phyloP scores from a whole-genome alignment of 495 filamentous ascomycete genomes.

The Tuber melanosporum region DNA sequence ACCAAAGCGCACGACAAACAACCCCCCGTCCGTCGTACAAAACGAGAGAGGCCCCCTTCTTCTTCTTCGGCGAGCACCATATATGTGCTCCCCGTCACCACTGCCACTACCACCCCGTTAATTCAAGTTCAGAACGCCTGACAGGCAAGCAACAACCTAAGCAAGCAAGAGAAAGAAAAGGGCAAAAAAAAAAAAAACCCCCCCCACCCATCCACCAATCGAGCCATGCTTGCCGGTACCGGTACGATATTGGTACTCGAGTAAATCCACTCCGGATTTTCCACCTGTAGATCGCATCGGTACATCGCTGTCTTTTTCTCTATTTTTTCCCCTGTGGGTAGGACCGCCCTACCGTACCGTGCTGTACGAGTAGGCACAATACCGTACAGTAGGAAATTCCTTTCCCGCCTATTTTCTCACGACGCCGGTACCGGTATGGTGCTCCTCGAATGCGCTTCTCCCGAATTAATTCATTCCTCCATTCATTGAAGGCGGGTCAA shows the following conservation, averaged over 20 bases:
- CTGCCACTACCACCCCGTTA: background rate
- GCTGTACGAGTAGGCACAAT: background rate
- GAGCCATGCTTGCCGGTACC: background rate
- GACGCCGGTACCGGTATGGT: background rate
- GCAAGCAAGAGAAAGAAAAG: background rate
- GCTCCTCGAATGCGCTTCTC: background rate
- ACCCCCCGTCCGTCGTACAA: background rate
- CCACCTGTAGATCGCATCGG: background rate
- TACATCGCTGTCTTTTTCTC: background rate
- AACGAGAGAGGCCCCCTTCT: background rate
- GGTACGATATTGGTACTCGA: background rate
- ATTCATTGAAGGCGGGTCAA: background rate
- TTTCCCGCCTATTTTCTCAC: background rate
- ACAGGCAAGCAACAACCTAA: background rate
- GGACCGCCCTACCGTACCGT: background rate
- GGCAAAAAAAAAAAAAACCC: background rate
- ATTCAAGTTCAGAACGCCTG: background rate
- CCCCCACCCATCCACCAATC: background rate
- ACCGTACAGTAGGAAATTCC: background rate
- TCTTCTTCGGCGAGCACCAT: background rate
- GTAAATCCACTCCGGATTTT: conserved; percentile 1
- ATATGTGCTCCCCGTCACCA: background rate
- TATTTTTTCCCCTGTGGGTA: background rate
- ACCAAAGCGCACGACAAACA: background rate
- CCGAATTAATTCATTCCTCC: background rate